Percentiles rank a stretch among this genome's conserved stretches.
Evolutionary conservation across 2,329 filamentous ascomycete genomes (phyloP).

Genomic region (Pestalotiopsis sp.): DNA sequence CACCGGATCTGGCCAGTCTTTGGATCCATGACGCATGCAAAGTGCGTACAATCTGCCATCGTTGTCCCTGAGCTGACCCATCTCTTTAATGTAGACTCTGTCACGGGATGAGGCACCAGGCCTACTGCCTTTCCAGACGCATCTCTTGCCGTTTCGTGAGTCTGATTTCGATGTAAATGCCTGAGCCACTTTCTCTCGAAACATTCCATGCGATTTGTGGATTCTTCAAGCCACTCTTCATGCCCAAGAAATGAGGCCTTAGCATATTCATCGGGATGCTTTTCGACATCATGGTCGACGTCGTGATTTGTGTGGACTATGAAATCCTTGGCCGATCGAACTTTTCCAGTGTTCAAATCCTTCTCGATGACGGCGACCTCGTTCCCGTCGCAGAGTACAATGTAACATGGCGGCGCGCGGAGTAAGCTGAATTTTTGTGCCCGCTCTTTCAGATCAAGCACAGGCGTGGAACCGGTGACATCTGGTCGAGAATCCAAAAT

Average conservation of each 20-base stretch:
- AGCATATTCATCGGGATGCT: background rate
- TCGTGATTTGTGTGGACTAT: constrained; percentile 63
- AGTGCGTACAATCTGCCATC: constrained; percentile 62
- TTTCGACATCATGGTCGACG: background rate
- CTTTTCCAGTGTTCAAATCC: constrained; percentile 48
- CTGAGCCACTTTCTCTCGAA: constrained; percentile 41
- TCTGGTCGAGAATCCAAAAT: constrained; percentile 20
- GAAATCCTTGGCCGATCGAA: constrained; percentile 50
- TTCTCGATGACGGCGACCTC: constrained; percentile 57
- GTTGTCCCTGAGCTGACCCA: constrained; percentile 57
- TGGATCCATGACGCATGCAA: constrained; percentile 60
- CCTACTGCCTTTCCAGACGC: constrained; percentile 9
- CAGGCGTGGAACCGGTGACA: constrained; percentile 9
- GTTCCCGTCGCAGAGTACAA: constrained; percentile 55
- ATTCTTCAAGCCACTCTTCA: constrained; percentile 33
- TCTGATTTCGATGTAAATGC: constrained; percentile 24
- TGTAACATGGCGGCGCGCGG: constrained; percentile 53
- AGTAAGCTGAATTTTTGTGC: constrained; percentile 12
- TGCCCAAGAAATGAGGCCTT: constrained; percentile 18
- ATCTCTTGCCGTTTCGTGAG: constrained; percentile 7
- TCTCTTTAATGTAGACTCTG: constrained; percentile 37
- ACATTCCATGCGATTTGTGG: constrained; percentile 33
- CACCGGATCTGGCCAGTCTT: constrained; percentile 48
- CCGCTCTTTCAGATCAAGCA: constrained; percentile 16
- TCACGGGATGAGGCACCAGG: constrained; percentile 28